Base-by-base conservation (phyloP, 345 rosid genomes). In the Hypericum androsaemum region DNA sequence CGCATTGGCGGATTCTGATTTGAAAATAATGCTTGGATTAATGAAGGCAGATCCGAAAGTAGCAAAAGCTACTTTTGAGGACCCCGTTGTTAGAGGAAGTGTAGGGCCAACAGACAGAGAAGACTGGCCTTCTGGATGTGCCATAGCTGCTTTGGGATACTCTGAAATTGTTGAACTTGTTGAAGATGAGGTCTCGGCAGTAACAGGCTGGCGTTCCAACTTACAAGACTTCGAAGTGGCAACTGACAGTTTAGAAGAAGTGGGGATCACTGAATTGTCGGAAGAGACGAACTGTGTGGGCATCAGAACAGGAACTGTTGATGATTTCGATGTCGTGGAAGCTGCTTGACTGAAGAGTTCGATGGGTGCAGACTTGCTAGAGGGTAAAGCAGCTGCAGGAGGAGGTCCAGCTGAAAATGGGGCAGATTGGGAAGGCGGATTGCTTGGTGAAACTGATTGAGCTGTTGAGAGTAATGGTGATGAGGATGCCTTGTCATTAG, bases 401-500 rank as follows among this genome's bases (percentile, higher is more conserved):
- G 32, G 32, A 22, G 39, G 52, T 14, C 37, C 22, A 43, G 16
- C n/a, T 44, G 58, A 42, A 41, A 64, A 47, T 58, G 40, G n/a
- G 42, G 10, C 35, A 32, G 42, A 50, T 36, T 11, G 41, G 1
- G 37, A n/a, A 37, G 62, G 36, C 37, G 43, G 61, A 39, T 65
- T 45, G 28, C 57, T 12, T 12, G 78, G 70, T 32, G 76, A 54
- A 65, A 75, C 64, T 37, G 74, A 57, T 54, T 53, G 65, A 15
- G 79, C 57, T 53, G 53, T 52, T 8, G 72, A 65, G 57, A 65
- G 57, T 43, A 71, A 53, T 10, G 57, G 49, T 22, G 72, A 44
- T 15, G 59, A 47, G n/a, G 57, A 45, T 53, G 51, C 45, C 56
- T 53, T 72, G 55, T 71, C 79, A 66, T 74, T 56, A 53, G 75